A percentile compares a stretch with the other conserved stretches of the same genome.
Evolutionary conservation across 2,329 filamentous ascomycete species (phyloP).

Genomic region (Lachnum nothofagi): DNA sequence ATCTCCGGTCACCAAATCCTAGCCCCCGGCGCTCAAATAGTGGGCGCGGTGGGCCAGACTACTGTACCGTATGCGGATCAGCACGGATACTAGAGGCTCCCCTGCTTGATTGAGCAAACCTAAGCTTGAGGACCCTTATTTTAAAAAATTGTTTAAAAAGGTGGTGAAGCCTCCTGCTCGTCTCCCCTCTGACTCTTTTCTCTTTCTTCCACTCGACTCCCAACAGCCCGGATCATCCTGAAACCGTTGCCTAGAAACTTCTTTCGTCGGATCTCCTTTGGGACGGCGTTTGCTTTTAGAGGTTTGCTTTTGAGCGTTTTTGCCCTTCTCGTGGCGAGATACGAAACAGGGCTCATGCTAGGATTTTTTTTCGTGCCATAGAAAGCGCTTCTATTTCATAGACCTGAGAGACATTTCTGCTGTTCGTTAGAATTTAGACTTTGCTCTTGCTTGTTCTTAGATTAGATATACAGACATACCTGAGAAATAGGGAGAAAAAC

Average conservation of each 20-base stretch:
- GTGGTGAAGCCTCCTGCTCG: constrained; percentile 1
- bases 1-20: constrained; percentile 21
- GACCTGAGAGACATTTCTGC: constrained; percentile 14
- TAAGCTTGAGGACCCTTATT: background rate
- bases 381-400: background rate
- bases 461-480: constrained; percentile 7
- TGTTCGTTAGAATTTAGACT: constrained; percentile 14
- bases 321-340: constrained; percentile 8
- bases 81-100: constrained; percentile 10
- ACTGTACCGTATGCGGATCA: constrained; percentile 8
- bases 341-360: constrained; percentile 1
- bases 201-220: constrained; percentile 7
- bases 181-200: background rate
- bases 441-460: constrained; percentile 14
- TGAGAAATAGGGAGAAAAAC: constrained; percentile 22
- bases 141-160: constrained; percentile 15
- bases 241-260: constrained; percentile 4
- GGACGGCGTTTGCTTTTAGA: constrained; percentile 14
- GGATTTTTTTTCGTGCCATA: background rate
- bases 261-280: constrained; percentile 14
- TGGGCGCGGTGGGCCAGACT: constrained; percentile 2
- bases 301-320: constrained; percentile 5
- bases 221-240: background rate
- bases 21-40: constrained; percentile 21
- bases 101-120: constrained; percentile 8